Percentiles rank a stretch among this genome's conserved stretches.
phyloP scores from a whole-genome alignment of 352 stramenopile genomes.

The Elongisporangium prolatum region DNA sequence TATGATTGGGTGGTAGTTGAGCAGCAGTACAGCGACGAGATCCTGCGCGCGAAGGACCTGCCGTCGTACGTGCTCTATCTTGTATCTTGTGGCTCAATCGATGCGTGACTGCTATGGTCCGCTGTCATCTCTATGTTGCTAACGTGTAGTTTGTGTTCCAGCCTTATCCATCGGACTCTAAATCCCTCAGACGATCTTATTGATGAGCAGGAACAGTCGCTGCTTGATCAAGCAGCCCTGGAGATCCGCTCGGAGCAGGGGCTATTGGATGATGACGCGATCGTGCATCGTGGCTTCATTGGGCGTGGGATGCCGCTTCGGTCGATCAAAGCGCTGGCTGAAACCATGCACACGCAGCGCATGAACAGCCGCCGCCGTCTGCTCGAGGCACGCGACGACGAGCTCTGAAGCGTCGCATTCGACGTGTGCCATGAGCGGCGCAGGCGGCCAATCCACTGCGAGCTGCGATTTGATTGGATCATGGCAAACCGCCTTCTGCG shows the following conservation, averaged over 20 bases:
- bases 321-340: conserved; percentile 35
- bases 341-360: conserved; percentile 40
- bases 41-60: conserved; percentile 15
- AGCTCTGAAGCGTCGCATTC: conserved; percentile 18
- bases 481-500: not conserved
- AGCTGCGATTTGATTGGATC: conserved; percentile 11
- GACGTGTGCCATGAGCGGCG: conserved; percentile 1
- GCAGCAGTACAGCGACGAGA: conserved; percentile 35
- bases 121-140: not conserved
- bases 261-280: conserved; percentile 33
- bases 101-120: not conserved
- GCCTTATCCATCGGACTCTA: conserved; percentile 45
- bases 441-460: conserved; percentile 16
- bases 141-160: not conserved
- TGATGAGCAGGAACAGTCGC: conserved; percentile 29
- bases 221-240: conserved; percentile 25
- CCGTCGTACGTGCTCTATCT: conserved; percentile 4
- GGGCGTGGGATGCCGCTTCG: conserved; percentile 45
- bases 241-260: conserved; percentile 40
- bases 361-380: conserved; percentile 16
- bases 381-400: conserved; percentile 15
- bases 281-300: conserved; percentile 50
- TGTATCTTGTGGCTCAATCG: not conserved
- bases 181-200: conserved; percentile 53
- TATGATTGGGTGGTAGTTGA: conserved; percentile 41